Conservation (phyloP, 805 yeast genomes). For the Pichia sporocuriosa region DNA sequence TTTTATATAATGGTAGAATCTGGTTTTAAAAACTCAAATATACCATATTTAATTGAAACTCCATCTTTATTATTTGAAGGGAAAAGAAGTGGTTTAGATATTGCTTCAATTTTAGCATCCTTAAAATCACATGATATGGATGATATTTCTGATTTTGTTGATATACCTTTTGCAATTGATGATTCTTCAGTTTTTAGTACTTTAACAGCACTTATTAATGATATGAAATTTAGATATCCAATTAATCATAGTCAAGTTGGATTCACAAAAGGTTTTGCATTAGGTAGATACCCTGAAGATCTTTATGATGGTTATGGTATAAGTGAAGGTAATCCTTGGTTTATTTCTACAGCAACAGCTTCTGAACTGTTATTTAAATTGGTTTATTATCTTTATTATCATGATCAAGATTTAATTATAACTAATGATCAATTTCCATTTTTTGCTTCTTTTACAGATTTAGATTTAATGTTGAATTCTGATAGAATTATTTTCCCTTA, state of each 20-base stretch:
- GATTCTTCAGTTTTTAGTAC: slow-evolving; percentile 57
- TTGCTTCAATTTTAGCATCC: slow-evolving; percentile 56
- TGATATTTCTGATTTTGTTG: slow-evolving; percentile 26
- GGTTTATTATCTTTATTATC: slow-evolving; percentile 37
- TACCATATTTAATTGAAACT: slow-evolving; percentile 64
- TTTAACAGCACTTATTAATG: slow-evolving; percentile 50
- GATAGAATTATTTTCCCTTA: slow-evolving; percentile 25
- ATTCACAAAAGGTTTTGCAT: slow-evolving; percentile 46
- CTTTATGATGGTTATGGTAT: slow-evolving; percentile 68
- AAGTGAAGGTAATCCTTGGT: slow-evolving; percentile 92
- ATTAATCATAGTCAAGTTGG: slow-evolving; percentile 51
- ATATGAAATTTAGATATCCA: slow-evolving; percentile 73
- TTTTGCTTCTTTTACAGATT: slow-evolving; percentile 21
- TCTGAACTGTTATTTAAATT: slow-evolving; percentile 55
- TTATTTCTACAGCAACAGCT: slow-evolving; percentile 66
- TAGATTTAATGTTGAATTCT: slow-evolving; percentile 15
- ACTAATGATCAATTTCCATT: slow-evolving; percentile 19
- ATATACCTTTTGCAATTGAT: slow-evolving; percentile 57
- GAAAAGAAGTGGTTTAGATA: slow-evolving; percentile 66
- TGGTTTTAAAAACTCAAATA: slow-evolving; percentile 34
- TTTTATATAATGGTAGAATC: slow-evolving; percentile 34
- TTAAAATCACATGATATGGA: slow-evolving; percentile 41
- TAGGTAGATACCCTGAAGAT: slow-evolving; percentile 94
- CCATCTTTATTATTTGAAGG: slow-evolving; percentile 38
- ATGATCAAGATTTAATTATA: slow-evolving; percentile 37